Evolutionary conservation across 306 rosid genomes (phyloP), one percentile per base, ranked within the genome.

Genomic region (Ammopiptanthus mongolicus): DNA sequence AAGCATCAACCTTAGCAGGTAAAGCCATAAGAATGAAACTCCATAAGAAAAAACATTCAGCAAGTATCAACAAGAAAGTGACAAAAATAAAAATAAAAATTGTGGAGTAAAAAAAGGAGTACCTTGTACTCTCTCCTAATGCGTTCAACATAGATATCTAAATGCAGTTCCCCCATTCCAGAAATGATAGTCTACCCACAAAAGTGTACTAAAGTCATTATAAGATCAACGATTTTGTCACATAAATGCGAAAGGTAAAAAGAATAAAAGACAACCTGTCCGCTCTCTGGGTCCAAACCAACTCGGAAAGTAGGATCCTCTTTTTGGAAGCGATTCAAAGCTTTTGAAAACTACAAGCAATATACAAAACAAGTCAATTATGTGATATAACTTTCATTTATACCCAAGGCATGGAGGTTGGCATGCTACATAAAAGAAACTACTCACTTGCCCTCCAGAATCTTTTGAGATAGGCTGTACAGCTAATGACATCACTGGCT

Each of bases 241-340:
- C 51, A 18, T 37, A 0, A 48, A 36, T 11, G 39, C 78, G 44
- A 17, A 47, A 73, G 36, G 4, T 42, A 3, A 41, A 9, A 25
- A 31, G 28, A 50, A 36, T 31, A 56, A 41, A 69, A 78, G 46
- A 82, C 77, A 63, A 95, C 97, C 99, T 95, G 97, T 71, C 97
- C 97, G 33, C 97, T 95, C 90, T 95, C 99, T 36, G 97, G 86
- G 76, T 95, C 99, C 83, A 95, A 84, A 65, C 99, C 97, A 85
- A 95, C 99, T 60, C 97, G 97, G 84, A 95, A 95, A 57, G 99
- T 95, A 74, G 99, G 99, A 58, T 95, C 99, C 88, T 95, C 99
- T 76, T 15, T 95, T 78, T 95, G 99, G 86, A 95, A 95, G 65
- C 99, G 96, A 81, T 95, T 95, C 81, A 95, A 81, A 82, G 99